phyloP scores from a whole-genome alignment of 805 yeast genomes.

The Wickerhamiella lipophila region DNA sequence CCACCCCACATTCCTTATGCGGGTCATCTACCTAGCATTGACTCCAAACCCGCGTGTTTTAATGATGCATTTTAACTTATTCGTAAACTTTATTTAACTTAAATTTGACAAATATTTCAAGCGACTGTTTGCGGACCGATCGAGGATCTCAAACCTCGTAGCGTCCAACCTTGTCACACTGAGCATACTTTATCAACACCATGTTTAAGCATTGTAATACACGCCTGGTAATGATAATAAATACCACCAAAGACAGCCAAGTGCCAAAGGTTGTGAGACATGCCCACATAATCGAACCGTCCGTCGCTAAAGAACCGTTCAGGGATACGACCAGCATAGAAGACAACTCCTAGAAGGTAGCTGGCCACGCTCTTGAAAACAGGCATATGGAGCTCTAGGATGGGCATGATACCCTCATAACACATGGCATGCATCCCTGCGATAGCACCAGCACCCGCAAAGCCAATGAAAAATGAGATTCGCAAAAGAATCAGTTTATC shows the following conservation, averaged over 20 bases:
- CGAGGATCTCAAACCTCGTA: too few relatives aligned
- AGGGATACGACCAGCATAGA: constrained; percentile 79
- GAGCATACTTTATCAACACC: constrained; percentile 19
- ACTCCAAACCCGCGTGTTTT: background rate
- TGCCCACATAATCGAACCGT: constrained; percentile 40
- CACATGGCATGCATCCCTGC: constrained; percentile 46
- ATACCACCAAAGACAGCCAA: constrained; percentile 78
- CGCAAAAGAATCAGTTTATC: constrained; percentile 75
- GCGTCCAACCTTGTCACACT: too few relatives aligned
- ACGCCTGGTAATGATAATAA: constrained; percentile 74
- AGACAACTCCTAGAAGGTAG: constrained; percentile 71
- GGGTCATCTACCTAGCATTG: too few relatives aligned
- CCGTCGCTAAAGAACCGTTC: constrained; percentile 49
- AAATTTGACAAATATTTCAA: too few relatives aligned
- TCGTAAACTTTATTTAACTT: background rate
- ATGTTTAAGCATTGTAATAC: constrained; percentile 54
- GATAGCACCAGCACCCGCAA: constrained; percentile 62
- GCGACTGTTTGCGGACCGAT: too few relatives aligned
- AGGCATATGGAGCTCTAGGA: constrained; percentile 51
- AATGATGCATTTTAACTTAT: background rate
- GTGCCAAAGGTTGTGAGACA: constrained; percentile 97
- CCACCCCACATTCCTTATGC: too few relatives aligned
- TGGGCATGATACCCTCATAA: constrained; percentile 42
- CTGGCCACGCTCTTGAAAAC: constrained; percentile 57
- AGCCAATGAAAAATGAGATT: constrained; percentile 63